Percentiles rank a stretch among this genome's conserved stretches.
Conservation (phyloP, 768 basidiomycete genomes). For the Trametes cubensis region DNA sequence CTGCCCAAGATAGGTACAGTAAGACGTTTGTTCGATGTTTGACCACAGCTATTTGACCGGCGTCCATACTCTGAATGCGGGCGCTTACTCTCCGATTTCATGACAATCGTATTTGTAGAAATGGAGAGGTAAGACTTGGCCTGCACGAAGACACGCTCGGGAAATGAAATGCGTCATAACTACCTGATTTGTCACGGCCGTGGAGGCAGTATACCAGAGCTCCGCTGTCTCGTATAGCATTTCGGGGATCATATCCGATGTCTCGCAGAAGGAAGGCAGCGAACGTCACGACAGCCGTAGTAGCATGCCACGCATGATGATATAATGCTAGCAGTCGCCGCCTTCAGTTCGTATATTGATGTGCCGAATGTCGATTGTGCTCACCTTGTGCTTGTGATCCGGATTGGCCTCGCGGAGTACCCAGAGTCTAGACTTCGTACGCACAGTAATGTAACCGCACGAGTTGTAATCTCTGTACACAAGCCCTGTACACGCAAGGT, state of each 20-base stretch:
- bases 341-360: background rate
- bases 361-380: background rate
- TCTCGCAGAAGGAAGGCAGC: too few relatives aligned
- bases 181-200: background rate
- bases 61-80: too few relatives aligned
- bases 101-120: background rate
- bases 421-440: too few relatives aligned
- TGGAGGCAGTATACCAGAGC: too few relatives aligned
- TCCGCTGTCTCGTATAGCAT: too few relatives aligned
- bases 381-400: background rate
- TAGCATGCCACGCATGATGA: background rate
- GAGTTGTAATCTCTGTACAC: too few relatives aligned
- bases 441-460: too few relatives aligned
- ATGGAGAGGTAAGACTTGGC: background rate
- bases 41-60: too few relatives aligned
- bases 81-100: too few relatives aligned
- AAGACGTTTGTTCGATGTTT: background rate
- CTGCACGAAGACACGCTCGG: background rate
- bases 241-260: too few relatives aligned
- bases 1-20: background rate
- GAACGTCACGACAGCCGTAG: background rate
- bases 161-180: conserved; percentile 1
- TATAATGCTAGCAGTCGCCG: background rate
- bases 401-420: too few relatives aligned
- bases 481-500: too few relatives aligned